Conservation (phyloP, 805 yeast species). For the Saccharomycopsis capsularis region DNA sequence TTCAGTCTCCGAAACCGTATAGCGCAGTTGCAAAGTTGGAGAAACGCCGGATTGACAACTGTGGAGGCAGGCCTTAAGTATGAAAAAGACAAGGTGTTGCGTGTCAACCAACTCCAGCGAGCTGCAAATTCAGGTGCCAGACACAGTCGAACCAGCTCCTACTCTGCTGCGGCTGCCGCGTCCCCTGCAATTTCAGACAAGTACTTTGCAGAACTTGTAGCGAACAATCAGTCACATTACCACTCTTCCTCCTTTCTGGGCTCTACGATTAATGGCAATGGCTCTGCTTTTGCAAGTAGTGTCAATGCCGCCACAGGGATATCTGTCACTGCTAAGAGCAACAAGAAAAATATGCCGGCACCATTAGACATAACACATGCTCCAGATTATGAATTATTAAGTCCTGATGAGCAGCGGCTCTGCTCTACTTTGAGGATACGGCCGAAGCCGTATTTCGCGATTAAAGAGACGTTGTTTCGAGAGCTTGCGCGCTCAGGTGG, state of each 20-base stretch:
- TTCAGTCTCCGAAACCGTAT: conserved; percentile 72
- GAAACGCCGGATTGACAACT: conserved; percentile 81
- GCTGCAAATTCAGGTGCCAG: conserved; percentile 31
- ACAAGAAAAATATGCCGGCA: conserved; percentile 34
- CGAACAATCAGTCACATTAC: conserved; percentile 19
- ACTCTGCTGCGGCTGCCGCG: background rate
- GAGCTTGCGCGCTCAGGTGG: conserved; percentile 87
- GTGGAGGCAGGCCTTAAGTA: conserved; percentile 76
- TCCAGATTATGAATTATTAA: conserved; percentile 72
- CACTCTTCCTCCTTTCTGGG: background rate
- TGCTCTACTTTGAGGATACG: conserved; percentile 78
- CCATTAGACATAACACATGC: conserved; percentile 69
- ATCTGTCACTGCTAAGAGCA: background rate
- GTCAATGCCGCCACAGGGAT: background rate
- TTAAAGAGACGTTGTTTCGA: conserved; percentile 82
- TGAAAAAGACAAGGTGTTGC: conserved; percentile 77
- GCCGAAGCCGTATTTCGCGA: conserved; percentile 92
- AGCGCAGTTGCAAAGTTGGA: conserved; percentile 88
- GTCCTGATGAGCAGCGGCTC: conserved; percentile 80
- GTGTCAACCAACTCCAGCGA: conserved; percentile 57
- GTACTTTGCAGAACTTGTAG: conserved; percentile 14
- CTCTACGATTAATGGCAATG: background rate
- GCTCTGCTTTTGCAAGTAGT: too few species aligned
- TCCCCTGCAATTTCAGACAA: conserved; percentile 10
- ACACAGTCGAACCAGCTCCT: conserved; percentile 29